phyloP scores from a whole-genome alignment of 1,284 basidiomycete genomes.

The Trichosporon sp. region DNA sequence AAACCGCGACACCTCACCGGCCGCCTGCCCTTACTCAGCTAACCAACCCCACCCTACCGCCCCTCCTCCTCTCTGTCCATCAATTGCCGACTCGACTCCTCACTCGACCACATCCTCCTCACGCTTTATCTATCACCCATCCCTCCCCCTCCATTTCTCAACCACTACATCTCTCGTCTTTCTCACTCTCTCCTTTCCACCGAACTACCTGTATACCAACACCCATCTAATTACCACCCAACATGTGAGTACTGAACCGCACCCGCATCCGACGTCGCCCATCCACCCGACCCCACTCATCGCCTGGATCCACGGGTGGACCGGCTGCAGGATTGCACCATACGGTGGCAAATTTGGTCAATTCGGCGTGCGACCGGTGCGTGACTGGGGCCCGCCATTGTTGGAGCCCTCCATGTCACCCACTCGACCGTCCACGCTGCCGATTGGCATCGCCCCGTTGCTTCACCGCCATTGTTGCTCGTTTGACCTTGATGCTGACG shows the following conservation, averaged over 20 bases:
- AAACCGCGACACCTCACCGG: neutral
- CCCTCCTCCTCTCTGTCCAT: neutral
- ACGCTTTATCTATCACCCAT: neutral
- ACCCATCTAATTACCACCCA: slow-evolving; percentile 2
- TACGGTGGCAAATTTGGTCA: neutral
- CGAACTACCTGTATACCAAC: neutral
- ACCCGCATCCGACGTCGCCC: neutral
- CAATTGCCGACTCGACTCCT: neutral
- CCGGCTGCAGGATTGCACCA: neutral
- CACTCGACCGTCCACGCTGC: neutral
- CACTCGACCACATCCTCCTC: neutral
- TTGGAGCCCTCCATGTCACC: neutral
- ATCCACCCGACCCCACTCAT: neutral
- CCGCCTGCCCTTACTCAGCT: neutral
- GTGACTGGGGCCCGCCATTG: neutral
- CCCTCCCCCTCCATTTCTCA: neutral
- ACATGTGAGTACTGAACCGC: slow-evolving; percentile 10
- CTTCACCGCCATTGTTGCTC: neutral
- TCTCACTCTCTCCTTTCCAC: neutral
- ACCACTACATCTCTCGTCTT: neutral
- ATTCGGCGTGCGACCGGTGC: neutral
- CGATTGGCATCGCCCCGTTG: neutral
- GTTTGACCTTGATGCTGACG: neutral
- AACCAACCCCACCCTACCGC: neutral
- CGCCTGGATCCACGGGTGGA: neutral